Base-by-base conservation (phyloP, 1,284 basidiomycete species). In the Ceratobasidium sp. region DNA sequence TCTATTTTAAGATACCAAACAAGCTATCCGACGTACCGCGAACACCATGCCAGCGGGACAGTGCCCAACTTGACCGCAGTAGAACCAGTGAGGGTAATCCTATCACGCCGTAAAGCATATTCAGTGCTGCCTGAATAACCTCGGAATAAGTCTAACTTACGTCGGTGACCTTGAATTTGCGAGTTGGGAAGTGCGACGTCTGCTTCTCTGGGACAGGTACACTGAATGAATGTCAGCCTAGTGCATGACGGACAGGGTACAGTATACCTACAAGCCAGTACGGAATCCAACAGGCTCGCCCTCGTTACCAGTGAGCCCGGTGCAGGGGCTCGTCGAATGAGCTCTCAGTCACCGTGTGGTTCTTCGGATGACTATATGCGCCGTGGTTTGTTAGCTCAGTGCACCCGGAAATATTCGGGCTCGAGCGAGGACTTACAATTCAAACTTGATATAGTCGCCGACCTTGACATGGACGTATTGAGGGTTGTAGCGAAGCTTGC, bases 31-130 rank as follows among this genome's bases (percentile, higher is more conserved):
- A 34, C 73, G 59, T 62, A 76, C 73, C n/a, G 71, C 77, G 25
- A 77, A 77, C 56, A 77, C 73, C 77, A 77, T 77, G 4, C 77
- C 77, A 34, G 62, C 46, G 49, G 71, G 71, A 43, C 77, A 77
- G 67, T 77, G 77, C 11, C 54, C 65, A 37, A 52, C 46, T 44
- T 77, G 71, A 11, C 69, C 65, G 22, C 77, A 77, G 77, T 77
- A 71, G 57, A 77, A 73, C 77, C 77, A 77, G 46, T 68, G 73
- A 13, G 77, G 70, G 7, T 76, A 44, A 13, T 56, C 34, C 59
- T 49, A 32, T 37, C 44, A 71, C 37, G 8, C 8, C 37, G 37
- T 37, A 37, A 37, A 2, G 8, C 37, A 37, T 2, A 8, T 37
- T 37, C 37, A 37, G 37, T 8, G 8, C 37, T 37, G 37, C 8